Conservation (phyloP, 192 early-diverging fungal genomes). For the Podila horticola region DNA sequence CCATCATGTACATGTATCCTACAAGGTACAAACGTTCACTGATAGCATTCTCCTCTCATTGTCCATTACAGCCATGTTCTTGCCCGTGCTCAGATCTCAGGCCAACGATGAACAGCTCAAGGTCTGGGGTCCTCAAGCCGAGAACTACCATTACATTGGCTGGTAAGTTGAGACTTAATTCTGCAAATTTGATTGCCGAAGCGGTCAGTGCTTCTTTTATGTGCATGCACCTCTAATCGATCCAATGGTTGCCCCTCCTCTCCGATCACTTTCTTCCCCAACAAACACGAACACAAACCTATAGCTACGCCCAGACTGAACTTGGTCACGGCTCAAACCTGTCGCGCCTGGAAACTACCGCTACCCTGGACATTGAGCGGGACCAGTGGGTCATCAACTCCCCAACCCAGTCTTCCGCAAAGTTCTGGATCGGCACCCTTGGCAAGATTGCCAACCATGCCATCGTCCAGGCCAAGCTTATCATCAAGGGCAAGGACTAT, state of each 20-base stretch:
- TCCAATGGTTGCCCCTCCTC: slow-evolving; percentile 42
- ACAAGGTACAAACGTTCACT: neutral
- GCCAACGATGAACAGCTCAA: slow-evolving; percentile 60
- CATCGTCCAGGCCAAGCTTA: slow-evolving; percentile 84
- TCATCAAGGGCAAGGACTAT: slow-evolving; percentile 76
- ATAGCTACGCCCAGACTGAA: slow-evolving; percentile 69
- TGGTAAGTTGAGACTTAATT: slow-evolving; percentile 41
- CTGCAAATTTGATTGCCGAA: neutral
- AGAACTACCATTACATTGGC: slow-evolving; percentile 61
- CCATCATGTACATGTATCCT: no score
- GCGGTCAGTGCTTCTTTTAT: neutral
- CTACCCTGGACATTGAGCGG: slow-evolving; percentile 79
- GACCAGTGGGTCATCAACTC: slow-evolving; percentile 89
- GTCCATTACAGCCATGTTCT: slow-evolving; percentile 57
- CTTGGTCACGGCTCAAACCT: slow-evolving; percentile 81
- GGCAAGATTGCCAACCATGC: slow-evolving; percentile 84
- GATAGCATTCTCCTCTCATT: neutral
- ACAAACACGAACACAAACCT: slow-evolving; percentile 73
- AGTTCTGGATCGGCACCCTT: slow-evolving; percentile 91
- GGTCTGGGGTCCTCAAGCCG: slow-evolving; percentile 58
- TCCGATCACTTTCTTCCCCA: slow-evolving; percentile 62
- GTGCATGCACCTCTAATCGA: neutral
- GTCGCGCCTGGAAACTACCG: slow-evolving; percentile 89
- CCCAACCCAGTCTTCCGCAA: slow-evolving; percentile 79
- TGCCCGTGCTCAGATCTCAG: slow-evolving; percentile 59